Evolutionary conservation across 176 grass and related monocot genomes (phyloP).

Genomic region (Oryza officinalis): DNA sequence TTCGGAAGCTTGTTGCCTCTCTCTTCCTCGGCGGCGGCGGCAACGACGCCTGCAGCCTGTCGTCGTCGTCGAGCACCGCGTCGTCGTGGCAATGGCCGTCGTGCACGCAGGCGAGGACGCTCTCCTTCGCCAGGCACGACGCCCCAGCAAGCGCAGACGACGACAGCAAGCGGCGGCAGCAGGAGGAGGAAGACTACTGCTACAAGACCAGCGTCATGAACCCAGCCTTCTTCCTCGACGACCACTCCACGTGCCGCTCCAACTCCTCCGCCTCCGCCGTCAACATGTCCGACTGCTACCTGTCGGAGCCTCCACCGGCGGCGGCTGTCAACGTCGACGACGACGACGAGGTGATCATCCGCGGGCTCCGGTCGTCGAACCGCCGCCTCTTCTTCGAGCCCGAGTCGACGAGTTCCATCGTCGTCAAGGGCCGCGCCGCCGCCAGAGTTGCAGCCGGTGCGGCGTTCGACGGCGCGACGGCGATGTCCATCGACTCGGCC

Average conservation of each 20-base stretch:
- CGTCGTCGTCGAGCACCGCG: constrained; percentile 28
- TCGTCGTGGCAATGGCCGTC: constrained; percentile 48
- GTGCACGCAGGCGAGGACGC: constrained; percentile 39
- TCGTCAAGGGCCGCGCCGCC: not conserved
- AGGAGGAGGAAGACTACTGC: not conserved
- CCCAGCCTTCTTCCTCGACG: constrained; percentile 28
- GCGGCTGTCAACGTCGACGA: not conserved
- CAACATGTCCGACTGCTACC: not conserved
- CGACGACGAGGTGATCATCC: constrained; percentile 38
- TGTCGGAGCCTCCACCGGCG: not conserved
- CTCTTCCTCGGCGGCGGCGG: constrained; percentile 45
- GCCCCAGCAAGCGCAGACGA: not conserved
- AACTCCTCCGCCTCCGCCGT: not conserved
- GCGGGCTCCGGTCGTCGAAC: constrained; percentile 49
- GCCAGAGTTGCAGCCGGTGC: no score
- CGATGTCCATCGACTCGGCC: constrained; percentile 57
- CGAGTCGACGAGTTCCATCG: constrained; percentile 51
- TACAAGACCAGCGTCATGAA: constrained; percentile 22
- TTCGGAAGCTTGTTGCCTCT: constrained; percentile 54
- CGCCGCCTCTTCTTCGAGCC: constrained; percentile 62
- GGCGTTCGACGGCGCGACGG: constrained; percentile 52
- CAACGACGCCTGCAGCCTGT: not conserved
- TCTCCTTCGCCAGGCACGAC: constrained; percentile 31
- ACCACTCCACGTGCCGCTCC: not conserved
- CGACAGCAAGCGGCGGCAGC: not conserved